Evolutionary conservation across 1,284 basidiomycete genomes (phyloP).

Genomic region (Entoloma clypeatum): DNA sequence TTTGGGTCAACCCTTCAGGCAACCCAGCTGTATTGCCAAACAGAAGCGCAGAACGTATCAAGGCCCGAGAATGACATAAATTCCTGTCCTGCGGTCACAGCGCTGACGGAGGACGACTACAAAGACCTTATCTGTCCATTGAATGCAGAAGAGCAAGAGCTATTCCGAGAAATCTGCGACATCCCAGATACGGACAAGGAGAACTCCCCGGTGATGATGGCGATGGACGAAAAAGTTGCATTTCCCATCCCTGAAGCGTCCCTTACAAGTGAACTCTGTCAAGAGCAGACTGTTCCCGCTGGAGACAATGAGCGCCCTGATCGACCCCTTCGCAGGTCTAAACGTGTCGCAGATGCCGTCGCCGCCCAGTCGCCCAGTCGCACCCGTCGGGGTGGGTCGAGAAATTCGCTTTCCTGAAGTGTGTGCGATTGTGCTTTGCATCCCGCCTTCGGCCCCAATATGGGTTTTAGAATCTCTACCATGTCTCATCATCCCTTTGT

Average conservation of each 20-base stretch:
- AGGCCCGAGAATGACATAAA: no score
- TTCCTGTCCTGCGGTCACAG: no score
- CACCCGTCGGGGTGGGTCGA: conserved; percentile 29
- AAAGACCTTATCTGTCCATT: no score
- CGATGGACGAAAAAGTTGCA: conserved; percentile 18
- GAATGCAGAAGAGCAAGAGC: conserved; percentile 65
- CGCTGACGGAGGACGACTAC: conserved; percentile 28
- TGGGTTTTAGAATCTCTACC: no score
- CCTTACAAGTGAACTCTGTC: no score
- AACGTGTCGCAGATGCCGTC: conserved; percentile 57
- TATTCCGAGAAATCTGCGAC: conserved; percentile 59
- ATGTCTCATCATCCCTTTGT: not conserved
- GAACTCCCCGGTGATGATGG: conserved; percentile 19
- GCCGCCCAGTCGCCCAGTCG: conserved; percentile 42
- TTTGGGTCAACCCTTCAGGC: conserved; percentile 48
- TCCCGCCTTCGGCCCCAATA: conserved; percentile 8
- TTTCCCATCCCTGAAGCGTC: not conserved
- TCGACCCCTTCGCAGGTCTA: conserved; percentile 54
- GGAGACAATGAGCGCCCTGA: conserved; percentile 13
- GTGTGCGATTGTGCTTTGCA: conserved; percentile 13
- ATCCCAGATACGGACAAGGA: conserved; percentile 55
- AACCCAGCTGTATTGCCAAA: conserved; percentile 29
- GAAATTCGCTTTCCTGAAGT: conserved; percentile 33
- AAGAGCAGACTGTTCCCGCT: not conserved
- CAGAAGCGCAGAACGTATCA: conserved; percentile 13